Percentiles rank a stretch among this genome's conserved stretches.
Conservation (phyloP, 2,329 filamentous ascomycete species). For the Rugonectria rugulosa region DNA sequence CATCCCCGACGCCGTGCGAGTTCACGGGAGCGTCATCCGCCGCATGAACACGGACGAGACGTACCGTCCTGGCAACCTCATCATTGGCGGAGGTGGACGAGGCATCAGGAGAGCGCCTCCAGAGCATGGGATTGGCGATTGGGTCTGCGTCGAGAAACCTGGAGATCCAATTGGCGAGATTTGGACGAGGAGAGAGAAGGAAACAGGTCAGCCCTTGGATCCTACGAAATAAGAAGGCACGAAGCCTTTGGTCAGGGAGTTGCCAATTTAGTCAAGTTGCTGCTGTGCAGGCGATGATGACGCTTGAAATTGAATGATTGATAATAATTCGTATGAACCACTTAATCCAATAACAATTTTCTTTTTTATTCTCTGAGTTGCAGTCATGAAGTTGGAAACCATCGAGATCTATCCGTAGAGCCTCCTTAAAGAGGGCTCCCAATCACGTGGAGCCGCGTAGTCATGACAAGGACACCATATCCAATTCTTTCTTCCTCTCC, state of each 20-base stretch:
- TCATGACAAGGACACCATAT: constrained; percentile 17
- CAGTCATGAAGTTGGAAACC: not conserved
- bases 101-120: constrained; percentile 69
- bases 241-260: not conserved
- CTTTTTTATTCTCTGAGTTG: not conserved
- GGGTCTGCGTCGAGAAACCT: constrained; percentile 69
- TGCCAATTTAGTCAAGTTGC: not conserved
- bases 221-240: not conserved
- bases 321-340: not conserved
- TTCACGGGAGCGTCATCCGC: constrained; percentile 78
- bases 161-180: constrained; percentile 76
- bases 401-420: not conserved
- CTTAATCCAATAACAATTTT: not conserved
- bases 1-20: constrained; percentile 72
- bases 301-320: not conserved
- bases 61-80: constrained; percentile 82
- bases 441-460: constrained; percentile 22
- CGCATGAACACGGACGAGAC: constrained; percentile 69
- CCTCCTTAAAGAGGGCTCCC: not conserved
- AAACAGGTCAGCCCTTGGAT: constrained; percentile 2
- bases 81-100: constrained; percentile 79
- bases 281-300: not conserved
- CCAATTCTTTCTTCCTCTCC: not conserved
- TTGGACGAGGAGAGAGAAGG: constrained; percentile 57
- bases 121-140: constrained; percentile 73